Conservation (phyloP, 108 stramenopile species). For the Nitzschia sp. region DNA sequence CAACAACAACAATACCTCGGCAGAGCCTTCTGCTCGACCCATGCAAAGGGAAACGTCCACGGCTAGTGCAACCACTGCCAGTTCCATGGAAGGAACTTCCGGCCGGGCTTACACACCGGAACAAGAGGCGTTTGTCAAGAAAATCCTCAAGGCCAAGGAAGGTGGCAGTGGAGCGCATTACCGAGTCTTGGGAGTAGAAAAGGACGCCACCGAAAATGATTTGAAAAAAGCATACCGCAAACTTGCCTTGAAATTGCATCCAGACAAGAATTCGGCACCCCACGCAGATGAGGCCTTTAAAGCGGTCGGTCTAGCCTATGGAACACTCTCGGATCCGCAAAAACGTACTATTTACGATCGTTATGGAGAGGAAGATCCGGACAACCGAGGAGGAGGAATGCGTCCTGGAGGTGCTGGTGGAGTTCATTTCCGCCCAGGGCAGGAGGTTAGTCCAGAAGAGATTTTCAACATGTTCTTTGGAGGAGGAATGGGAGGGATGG, state of each 20-base stretch:
- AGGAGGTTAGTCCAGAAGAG: constrained; percentile 87
- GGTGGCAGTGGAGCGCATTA: constrained; percentile 88
- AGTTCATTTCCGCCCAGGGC: constrained; percentile 58
- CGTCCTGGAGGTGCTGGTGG: constrained; percentile 47
- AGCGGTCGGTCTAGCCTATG: constrained; percentile 87
- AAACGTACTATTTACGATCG: constrained; percentile 87
- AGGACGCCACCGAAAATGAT: constrained; percentile 61
- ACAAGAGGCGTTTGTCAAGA: constrained; percentile 61
- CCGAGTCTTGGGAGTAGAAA: constrained; percentile 66
- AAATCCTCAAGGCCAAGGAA: constrained; percentile 65
- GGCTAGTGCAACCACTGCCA: background rate
- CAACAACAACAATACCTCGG: constrained; percentile 21
- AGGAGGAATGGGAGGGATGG: constrained; percentile 81
- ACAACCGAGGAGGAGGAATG: constrained; percentile 79
- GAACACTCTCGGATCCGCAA: constrained; percentile 79
- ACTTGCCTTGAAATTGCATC: constrained; percentile 85
- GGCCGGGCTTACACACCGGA: constrained; percentile 73
- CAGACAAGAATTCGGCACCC: constrained; percentile 89
- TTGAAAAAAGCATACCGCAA: constrained; percentile 91
- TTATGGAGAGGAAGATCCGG: constrained; percentile 89
- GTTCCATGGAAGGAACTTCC: constrained; percentile 21
- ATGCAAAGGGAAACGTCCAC: constrained; percentile 22
- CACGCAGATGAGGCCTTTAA: constrained; percentile 96
- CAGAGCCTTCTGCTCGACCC: constrained; percentile 31
- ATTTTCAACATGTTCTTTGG: constrained; percentile 98